These are phyloP conservation scores for Monosporascus sp. DNA, from an alignment of 2,329 filamentous ascomycete species.

Conservation along the genomic window DNA sequence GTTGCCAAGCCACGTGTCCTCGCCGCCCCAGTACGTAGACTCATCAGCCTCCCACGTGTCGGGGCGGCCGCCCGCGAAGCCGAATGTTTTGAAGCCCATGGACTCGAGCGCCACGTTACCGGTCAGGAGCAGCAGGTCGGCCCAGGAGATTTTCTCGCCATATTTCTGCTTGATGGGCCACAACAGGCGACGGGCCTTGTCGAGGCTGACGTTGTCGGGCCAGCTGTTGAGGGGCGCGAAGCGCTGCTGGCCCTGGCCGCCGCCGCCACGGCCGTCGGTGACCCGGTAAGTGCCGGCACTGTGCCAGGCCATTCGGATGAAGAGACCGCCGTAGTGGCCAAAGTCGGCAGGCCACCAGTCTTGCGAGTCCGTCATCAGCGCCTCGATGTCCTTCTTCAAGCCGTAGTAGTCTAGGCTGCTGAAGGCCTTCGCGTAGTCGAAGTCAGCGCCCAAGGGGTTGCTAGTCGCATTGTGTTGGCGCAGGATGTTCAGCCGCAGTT, in stretches of 20 bases:
- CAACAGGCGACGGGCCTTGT: conserved; percentile 74
- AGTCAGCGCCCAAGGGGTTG: conserved; percentile 61
- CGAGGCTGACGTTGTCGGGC: conserved; percentile 73
- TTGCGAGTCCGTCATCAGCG: conserved; percentile 71
- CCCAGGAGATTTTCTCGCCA: conserved; percentile 77
- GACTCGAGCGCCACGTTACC: conserved; percentile 74
- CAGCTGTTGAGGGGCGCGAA: conserved; percentile 79
- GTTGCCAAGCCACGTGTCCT: conserved; percentile 71
- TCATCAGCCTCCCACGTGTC: conserved; percentile 75
- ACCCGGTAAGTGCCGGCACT: conserved; percentile 74
- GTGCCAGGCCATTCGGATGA: conserved; percentile 80
- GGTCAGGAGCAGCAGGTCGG: conserved; percentile 64
- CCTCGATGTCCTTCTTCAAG: conserved; percentile 68
- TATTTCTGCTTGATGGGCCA: conserved; percentile 86
- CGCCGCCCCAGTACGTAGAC: conserved; percentile 71
- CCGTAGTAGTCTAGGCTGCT: conserved; percentile 65
- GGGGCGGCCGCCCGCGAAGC: conserved; percentile 66
- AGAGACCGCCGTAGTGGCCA: conserved; percentile 75
- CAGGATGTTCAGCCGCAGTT: conserved; percentile 64
- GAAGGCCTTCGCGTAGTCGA: conserved; percentile 70
- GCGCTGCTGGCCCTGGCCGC: conserved; percentile 69
- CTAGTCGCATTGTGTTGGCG: conserved; percentile 62
- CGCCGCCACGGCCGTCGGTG: conserved; percentile 69
- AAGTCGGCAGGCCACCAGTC: conserved; percentile 81
- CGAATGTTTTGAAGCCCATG: conserved; percentile 70